These are phyloP conservation scores for Diaporthe ampelina DNA, from an alignment of 2,329 filamentous ascomycete genomes.

Conservation along the genomic window DNA sequence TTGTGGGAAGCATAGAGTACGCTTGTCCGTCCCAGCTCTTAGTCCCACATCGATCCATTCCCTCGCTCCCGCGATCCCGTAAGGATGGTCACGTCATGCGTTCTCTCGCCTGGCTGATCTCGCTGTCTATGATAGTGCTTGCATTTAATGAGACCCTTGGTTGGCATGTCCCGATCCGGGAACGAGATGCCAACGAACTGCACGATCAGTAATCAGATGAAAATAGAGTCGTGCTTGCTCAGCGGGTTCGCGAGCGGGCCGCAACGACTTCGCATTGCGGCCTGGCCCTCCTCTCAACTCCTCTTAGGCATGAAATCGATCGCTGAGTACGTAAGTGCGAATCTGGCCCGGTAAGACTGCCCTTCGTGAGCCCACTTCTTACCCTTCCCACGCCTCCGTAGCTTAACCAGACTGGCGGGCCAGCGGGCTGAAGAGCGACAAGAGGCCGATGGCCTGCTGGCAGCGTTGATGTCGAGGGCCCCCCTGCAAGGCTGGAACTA, in stretches of 20 bases:
- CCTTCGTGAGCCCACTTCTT: conserved; percentile 7
- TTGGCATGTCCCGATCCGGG: not conserved
- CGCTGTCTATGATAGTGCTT: conserved; percentile 31
- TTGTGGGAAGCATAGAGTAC: conserved; percentile 20
- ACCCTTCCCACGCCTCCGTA: not conserved
- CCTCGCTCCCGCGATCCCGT: conserved; percentile 5
- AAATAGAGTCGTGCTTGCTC: conserved; percentile 10
- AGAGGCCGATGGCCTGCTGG: conserved; percentile 4
- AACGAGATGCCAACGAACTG: conserved; percentile 20
- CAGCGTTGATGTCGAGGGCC: not conserved
- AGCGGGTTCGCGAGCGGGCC: conserved; percentile 10
- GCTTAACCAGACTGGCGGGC: conserved; percentile 20
- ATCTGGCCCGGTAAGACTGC: not conserved
- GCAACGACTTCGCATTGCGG: not conserved
- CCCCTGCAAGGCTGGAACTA: conserved; percentile 19
- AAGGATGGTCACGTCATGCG: conserved; percentile 27
- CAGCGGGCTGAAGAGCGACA: not conserved
- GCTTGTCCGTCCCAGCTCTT: conserved; percentile 34
- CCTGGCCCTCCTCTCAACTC: not conserved
- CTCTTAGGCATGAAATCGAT: not conserved
- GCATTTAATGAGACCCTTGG: conserved; percentile 3
- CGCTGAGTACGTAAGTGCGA: not conserved
- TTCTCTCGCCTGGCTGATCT: conserved; percentile 24
- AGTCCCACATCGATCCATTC: conserved; percentile 15
- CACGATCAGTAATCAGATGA: conserved; percentile 24